Evolutionary conservation across 345 rosid genomes (phyloP).

Genomic region (Rhodamnia argentea): DNA sequence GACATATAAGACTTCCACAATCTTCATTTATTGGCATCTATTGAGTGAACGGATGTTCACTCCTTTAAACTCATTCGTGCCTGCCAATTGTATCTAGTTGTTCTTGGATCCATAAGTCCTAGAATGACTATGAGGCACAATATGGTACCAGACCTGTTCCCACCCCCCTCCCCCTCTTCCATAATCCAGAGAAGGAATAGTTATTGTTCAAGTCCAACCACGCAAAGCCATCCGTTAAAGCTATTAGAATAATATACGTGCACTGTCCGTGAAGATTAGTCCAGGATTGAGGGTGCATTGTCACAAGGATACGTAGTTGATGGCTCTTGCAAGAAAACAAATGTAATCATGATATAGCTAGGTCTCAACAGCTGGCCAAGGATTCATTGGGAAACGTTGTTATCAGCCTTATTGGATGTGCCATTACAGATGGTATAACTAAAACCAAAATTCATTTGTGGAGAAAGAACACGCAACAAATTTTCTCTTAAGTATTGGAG

Average conservation of each 20-base stretch:
- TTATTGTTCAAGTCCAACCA: not conserved
- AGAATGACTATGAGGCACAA: not conserved
- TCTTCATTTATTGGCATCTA: not conserved
- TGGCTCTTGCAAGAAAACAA: not conserved
- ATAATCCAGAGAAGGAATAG: not conserved
- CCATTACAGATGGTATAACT: not conserved
- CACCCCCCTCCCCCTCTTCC: no score
- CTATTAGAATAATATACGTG: not conserved
- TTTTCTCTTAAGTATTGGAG: not conserved
- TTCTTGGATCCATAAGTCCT: not conserved
- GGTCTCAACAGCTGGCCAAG: not conserved
- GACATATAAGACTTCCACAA: not conserved
- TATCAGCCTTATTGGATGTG: not conserved
- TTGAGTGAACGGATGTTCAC: not conserved
- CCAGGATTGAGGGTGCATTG: not conserved
- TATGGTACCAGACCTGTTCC: not conserved
- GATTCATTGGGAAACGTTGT: not conserved
- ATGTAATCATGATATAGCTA: not conserved
- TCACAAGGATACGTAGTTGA: not conserved
- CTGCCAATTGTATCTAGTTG: not conserved
- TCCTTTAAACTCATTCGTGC: not conserved
- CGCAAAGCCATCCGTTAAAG: not conserved
- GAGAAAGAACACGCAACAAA: not conserved
- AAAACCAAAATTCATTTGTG: not conserved
- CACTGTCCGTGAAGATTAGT: not conserved